These are phyloP conservation scores for Magnaporthales sp. DNA, from an alignment of 2,329 filamentous ascomycete species.

Conservation along the genomic window DNA sequence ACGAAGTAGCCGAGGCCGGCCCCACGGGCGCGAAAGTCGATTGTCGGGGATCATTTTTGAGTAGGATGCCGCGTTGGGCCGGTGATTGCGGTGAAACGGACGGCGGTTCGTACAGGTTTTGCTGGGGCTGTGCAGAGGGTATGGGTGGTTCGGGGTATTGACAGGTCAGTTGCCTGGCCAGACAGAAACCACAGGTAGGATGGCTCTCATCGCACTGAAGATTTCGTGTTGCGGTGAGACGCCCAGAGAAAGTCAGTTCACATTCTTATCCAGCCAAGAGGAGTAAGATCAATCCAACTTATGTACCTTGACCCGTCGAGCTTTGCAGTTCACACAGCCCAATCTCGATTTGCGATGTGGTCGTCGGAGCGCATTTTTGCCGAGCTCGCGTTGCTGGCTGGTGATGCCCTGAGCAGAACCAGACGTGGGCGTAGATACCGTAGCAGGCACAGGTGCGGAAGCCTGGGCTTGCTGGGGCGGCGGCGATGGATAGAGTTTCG, in stretches of 20 bases:
- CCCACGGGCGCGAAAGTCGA: neutral
- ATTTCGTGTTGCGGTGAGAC: too few species aligned
- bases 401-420: neutral
- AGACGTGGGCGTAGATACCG: neutral
- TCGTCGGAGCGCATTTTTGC: slow-evolving; percentile 7
- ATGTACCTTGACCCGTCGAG: slow-evolving; percentile 15
- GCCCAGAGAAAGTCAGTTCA: neutral
- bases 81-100: neutral
- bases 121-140: neutral
- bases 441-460: neutral
- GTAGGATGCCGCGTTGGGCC: neutral
- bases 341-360: slow-evolving; percentile 14
- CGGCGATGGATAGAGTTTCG: neutral
- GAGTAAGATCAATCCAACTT: neutral
- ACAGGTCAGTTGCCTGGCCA: neutral
- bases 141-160: slow-evolving; percentile 1
- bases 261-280: neutral
- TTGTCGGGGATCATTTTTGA: neutral
- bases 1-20: neutral
- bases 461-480: neutral
- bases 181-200: slow-evolving; percentile 3
- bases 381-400: neutral
- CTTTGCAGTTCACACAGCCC: slow-evolving; percentile 15
- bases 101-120: neutral
- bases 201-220: slow-evolving; percentile 3